A percentile compares a stretch with the other conserved stretches of the same genome.
These are phyloP conservation scores for Gloeostereum incarnatum DNA, from an alignment of 768 basidiomycete genomes.

Conservation along the genomic window DNA sequence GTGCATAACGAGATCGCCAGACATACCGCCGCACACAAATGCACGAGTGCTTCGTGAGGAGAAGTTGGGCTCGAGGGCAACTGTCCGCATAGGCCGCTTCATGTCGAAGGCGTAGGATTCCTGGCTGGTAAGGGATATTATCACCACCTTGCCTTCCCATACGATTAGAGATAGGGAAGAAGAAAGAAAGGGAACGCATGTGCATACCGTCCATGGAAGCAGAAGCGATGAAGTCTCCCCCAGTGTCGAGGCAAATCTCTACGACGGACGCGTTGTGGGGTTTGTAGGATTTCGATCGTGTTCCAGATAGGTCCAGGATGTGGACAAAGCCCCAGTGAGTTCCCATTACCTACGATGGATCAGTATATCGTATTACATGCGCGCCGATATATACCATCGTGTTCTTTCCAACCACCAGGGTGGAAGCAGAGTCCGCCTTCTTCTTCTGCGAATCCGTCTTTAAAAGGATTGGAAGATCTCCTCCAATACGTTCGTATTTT, in stretches of 20 bases:
- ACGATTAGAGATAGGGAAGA: conserved; percentile 5
- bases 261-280: conserved; percentile 83
- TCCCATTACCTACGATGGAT: conserved; percentile 61
- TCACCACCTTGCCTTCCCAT: conserved; percentile 76
- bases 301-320: conserved; percentile 69
- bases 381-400: conserved; percentile 43
- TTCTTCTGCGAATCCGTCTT: too few species aligned
- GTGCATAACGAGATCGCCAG: conserved; percentile 75
- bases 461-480: conserved; percentile 64
- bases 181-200: neutral
- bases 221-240: conserved; percentile 84
- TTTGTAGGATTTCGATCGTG: conserved; percentile 81
- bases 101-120: conserved; percentile 85
- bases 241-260: conserved; percentile 77
- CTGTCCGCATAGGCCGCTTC: conserved; percentile 84
- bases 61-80: conserved; percentile 88
- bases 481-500: conserved; percentile 82
- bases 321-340: conserved; percentile 93
- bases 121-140: conserved; percentile 69
- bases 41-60: conserved; percentile 67
- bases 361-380: neutral
- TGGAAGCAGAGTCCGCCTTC: conserved; percentile 83
- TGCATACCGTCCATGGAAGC: conserved; percentile 86
- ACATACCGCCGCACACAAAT: conserved; percentile 88
- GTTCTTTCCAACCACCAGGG: conserved; percentile 66